Evolutionary conservation across 2,329 filamentous ascomycete species (phyloP), one percentile per base, ranked within the genome.

Genomic region (Monosporascus sp.): DNA sequence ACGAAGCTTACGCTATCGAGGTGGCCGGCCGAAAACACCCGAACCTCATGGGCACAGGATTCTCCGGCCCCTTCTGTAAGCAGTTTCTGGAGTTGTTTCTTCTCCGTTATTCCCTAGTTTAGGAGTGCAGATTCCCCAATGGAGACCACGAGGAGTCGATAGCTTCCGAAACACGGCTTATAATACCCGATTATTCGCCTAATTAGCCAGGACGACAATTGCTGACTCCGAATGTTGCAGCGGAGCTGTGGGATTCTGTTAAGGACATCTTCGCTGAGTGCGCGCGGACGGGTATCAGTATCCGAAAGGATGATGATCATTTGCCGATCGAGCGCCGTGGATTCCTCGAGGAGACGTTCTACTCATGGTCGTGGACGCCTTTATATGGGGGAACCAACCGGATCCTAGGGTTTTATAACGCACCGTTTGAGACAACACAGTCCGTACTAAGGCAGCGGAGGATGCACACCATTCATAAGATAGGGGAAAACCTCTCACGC

Each of bases 21-120:
- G 74, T 85, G 5, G 82, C 82, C 7, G 83, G 83, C 3, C 79
- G 83, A 58, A 85, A 85, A 55, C 83, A 86, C 55, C 83, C 83
- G 0, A 65, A 65, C 1, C 67, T 86, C 24, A 83, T 87, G 75
- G 83, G 83, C 0, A 78, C 79, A 39, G 78, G 71, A 24, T 67
- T 85, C 60, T 74, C 72, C 8, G 75, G 80, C 2, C 82, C 81
- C 2, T 85, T 82, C 75, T 66, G 31, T 35, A 35, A 35, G 31
- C 31, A 35, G 11, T 35, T 35, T 35, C 31, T 35, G 31, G 11
- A 35, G 9, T 35, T 35, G 9, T 7, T 35, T 35, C 31, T 35
- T 14, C 31, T 35, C 31, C 9, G 9, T 35, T 14, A 35, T 35
- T 35, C 11, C 11, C 31, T 35, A 35, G 11, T 14, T 11, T 7